Evolutionary conservation across 306 rosid species (phyloP), one percentile per base, ranked within the genome.

Genomic region (Trifolium pratense): DNA sequence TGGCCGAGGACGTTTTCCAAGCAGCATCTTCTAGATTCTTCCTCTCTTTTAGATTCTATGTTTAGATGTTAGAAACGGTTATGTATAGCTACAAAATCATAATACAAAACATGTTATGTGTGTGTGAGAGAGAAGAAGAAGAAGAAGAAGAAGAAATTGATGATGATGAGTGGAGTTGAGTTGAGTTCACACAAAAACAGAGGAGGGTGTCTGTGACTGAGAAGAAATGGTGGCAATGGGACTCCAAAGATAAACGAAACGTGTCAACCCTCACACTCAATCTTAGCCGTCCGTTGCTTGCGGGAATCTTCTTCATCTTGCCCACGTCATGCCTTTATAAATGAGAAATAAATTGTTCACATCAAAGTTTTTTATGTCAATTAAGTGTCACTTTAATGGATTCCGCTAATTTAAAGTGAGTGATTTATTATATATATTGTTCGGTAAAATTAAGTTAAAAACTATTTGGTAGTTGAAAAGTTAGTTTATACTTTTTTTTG

Each of bases 1-100:
- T 5, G 83, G 80, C 3, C 91, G 73, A 12, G 84, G 81, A 46
- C 93, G 90, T 83, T 93, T 93, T 74, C 97, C 88, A 2, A 90
- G 59, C 77, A 90, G 12, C 98, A 92, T 89, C 65, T 73, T 56
- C 53, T 64, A 11, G 48, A 42, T 52, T 59, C 40, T n/a, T 88
- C 71, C 52, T 37, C 0, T 25, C 14, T 5, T 10, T 12, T 55
- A 3, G 15, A 14, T 48, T 10, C 8, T 55, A 4, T 56, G 34
- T 23, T 9, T 56, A 11, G 3, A 9, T 56, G 61, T 56, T 56
- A 56, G 61, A 56, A 21, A 56, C 0, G 0, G 61, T 21, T 11
- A 9, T 11, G 5, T 17, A 18, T 18, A 55, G 7, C 39, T 58
- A 58, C 4, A 12, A 58, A 25, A 72, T 59, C 5, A 5, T 25